Conservation (phyloP, 805 yeast genomes). For the Kuraishia piskuri region DNA sequence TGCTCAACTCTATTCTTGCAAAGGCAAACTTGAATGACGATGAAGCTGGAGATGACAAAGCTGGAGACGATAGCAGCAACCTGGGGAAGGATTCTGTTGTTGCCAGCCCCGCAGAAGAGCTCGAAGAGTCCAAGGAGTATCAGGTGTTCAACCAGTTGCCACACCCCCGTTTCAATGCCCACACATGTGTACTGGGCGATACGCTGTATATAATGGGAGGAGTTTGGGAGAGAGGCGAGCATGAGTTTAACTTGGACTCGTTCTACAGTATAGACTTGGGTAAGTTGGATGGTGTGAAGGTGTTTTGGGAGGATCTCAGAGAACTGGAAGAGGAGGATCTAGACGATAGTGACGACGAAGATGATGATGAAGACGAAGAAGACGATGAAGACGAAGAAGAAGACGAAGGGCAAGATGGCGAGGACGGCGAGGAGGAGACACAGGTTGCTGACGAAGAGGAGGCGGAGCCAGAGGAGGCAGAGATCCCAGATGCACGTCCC, state of each 20-base stretch:
- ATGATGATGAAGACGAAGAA: conserved; percentile 55
- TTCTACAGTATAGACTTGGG: conserved; percentile 81
- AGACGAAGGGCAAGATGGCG: conserved; percentile 33
- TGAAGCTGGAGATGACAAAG: conserved; percentile 27
- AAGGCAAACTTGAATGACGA: conserved; percentile 64
- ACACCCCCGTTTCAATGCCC: conserved; percentile 82
- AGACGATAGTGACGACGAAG: conserved; percentile 61
- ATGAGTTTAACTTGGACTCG: conserved; percentile 76
- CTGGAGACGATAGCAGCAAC: conserved; percentile 24
- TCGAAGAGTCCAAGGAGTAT: conserved; percentile 33
- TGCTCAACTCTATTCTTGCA: conserved; percentile 63
- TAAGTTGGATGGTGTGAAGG: conserved; percentile 78
- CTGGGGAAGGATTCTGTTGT: conserved; percentile 25
- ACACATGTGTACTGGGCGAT: conserved; percentile 81
- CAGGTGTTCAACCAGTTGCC: conserved; percentile 60
- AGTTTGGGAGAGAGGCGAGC: conserved; percentile 81
- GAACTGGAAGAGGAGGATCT: conserved; percentile 43
- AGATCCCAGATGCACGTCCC: conserved; percentile 85
- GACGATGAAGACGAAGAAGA: conserved; percentile 33
- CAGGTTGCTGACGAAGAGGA: conserved; percentile 66
- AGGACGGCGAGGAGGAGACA: conserved; percentile 43
- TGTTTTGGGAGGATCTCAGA: conserved; percentile 82
- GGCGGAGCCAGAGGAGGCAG: conserved; percentile 51
- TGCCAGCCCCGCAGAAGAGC: conserved; percentile 25
- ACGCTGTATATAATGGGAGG: conserved; percentile 83